These are phyloP conservation scores for Colletotrichum shisoi DNA, from an alignment of 2,329 filamentous ascomycete species.

Conservation along the genomic window DNA sequence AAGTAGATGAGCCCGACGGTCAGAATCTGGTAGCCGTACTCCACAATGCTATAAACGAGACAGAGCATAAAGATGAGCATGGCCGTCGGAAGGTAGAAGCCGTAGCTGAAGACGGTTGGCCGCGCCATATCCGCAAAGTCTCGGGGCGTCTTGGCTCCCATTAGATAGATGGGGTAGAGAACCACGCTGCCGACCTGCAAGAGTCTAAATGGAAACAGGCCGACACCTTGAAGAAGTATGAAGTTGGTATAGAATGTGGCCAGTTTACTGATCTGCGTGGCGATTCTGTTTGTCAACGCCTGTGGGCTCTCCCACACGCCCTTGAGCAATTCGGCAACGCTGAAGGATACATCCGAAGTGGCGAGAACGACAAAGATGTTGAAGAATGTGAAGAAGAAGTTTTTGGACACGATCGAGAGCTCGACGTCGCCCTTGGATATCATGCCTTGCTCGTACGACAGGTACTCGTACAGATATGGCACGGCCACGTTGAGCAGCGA, in stretches of 20 bases:
- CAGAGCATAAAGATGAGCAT: conserved; percentile 95
- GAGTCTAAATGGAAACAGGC: conserved; percentile 89
- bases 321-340: conserved; percentile 77
- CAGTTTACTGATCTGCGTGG: conserved; percentile 75
- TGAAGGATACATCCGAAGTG: conserved; percentile 82
- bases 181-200: conserved; percentile 87
- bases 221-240: conserved; percentile 92
- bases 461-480: conserved; percentile 92
- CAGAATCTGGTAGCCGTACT: conserved; percentile 80
- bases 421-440: conserved; percentile 94
- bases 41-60: conserved; percentile 89
- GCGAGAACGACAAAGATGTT: conserved; percentile 98
- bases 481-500: conserved; percentile 89
- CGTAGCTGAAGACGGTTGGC: conserved; percentile 91
- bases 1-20: conserved; percentile 86
- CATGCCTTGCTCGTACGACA: conserved; percentile 92
- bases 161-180: conserved; percentile 80
- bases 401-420: conserved; percentile 94
- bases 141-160: conserved; percentile 84
- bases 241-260: conserved; percentile 91
- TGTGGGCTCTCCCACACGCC: conserved; percentile 81
- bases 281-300: conserved; percentile 77
- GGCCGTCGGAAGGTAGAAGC: conserved; percentile 92
- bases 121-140: conserved; percentile 84
- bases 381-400: conserved; percentile 99